These are phyloP conservation scores for Schizosaccharomyces lindneri DNA, from an alignment of 805 yeast species.

Conservation along the genomic window DNA sequence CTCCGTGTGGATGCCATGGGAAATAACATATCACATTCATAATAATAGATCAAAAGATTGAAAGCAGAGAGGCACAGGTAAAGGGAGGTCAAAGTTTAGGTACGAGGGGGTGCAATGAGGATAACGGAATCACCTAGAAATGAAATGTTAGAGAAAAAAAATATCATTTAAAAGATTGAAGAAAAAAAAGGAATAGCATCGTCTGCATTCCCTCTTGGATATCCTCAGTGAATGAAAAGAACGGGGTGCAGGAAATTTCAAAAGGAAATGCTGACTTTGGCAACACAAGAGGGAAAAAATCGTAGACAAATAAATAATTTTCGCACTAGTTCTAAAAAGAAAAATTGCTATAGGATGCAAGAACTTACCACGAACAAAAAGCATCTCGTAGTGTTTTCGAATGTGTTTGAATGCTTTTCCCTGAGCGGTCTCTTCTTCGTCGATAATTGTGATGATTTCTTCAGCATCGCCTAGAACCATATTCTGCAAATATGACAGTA, in stretches of 20 bases:
- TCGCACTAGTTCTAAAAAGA: neutral
- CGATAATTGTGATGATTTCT: conserved; percentile 47
- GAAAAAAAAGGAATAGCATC: too few species aligned
- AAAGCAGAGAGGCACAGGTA: neutral
- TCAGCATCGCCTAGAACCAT: conserved; percentile 80
- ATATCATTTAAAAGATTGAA: neutral
- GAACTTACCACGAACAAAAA: conserved; percentile 40
- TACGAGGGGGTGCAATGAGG: conserved; percentile 29
- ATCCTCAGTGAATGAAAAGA: too few species aligned
- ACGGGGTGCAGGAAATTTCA: too few species aligned
- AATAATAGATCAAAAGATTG: neutral
- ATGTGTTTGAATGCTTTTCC: conserved; percentile 16
- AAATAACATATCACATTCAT: too few species aligned
- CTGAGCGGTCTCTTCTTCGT: conserved; percentile 19
- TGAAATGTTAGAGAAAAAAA: neutral
- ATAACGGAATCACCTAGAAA: conserved; percentile 72
- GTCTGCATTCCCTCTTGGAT: too few species aligned
- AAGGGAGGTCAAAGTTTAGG: neutral
- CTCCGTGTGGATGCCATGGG: too few species aligned
- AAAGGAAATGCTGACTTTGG: too few species aligned
- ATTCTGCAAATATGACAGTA: conserved; percentile 17
- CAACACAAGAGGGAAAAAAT: too few species aligned
- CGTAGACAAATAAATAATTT: neutral
- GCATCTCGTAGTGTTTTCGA: conserved; percentile 49
- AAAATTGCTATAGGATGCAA: neutral